Evolutionary conservation across 352 stramenopile species (phyloP).

Genomic region (Lagenidium giganteum): DNA sequence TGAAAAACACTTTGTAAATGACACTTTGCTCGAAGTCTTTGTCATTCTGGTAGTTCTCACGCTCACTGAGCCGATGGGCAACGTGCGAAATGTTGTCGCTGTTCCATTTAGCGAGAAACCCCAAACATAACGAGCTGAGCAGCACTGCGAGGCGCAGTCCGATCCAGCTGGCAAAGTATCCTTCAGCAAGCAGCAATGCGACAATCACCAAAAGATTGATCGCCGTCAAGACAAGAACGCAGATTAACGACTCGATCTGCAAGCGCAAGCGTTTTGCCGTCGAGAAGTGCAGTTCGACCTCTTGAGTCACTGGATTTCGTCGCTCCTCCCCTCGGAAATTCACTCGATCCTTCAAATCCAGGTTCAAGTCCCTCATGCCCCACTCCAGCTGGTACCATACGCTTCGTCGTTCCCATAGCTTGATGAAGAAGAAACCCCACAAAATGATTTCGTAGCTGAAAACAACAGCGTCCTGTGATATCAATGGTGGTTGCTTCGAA

Average conservation of each 20-base stretch:
- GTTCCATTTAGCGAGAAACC: slow-evolving; percentile 22
- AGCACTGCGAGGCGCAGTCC: slow-evolving; percentile 25
- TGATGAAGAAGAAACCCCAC: slow-evolving; percentile 52
- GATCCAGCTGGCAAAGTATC: slow-evolving; percentile 10
- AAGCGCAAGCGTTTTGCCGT: slow-evolving; percentile 6
- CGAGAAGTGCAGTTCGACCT: slow-evolving; percentile 20
- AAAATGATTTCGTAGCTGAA: too few relatives aligned
- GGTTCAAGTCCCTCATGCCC: slow-evolving; percentile 28
- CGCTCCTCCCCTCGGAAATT: too few relatives aligned
- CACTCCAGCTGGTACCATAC: slow-evolving; percentile 60
- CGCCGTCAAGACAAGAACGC: slow-evolving; percentile 13
- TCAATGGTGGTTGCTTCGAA: too few relatives aligned
- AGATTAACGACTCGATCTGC: slow-evolving; percentile 11
- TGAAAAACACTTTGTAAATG: slow-evolving; percentile 33
- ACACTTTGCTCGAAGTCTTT: slow-evolving; percentile 20
- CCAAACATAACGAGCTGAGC: slow-evolving; percentile 19
- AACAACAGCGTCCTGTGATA: too few relatives aligned
- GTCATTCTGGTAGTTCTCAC: slow-evolving; percentile 25
- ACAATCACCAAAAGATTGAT: slow-evolving; percentile 22
- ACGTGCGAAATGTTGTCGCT: slow-evolving; percentile 18
- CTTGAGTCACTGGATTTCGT: slow-evolving; percentile 22
- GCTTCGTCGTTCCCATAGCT: slow-evolving; percentile 52
- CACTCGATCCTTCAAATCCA: too few relatives aligned
- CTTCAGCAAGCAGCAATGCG: slow-evolving; percentile 26
- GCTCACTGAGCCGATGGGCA: slow-evolving; percentile 22